Percentiles rank a stretch among this genome's conserved stretches.
These are phyloP conservation scores for Marchantia paleacea DNA, from an alignment of 225 moss, liverwort and hornwort genomes.

Conservation along the genomic window DNA sequence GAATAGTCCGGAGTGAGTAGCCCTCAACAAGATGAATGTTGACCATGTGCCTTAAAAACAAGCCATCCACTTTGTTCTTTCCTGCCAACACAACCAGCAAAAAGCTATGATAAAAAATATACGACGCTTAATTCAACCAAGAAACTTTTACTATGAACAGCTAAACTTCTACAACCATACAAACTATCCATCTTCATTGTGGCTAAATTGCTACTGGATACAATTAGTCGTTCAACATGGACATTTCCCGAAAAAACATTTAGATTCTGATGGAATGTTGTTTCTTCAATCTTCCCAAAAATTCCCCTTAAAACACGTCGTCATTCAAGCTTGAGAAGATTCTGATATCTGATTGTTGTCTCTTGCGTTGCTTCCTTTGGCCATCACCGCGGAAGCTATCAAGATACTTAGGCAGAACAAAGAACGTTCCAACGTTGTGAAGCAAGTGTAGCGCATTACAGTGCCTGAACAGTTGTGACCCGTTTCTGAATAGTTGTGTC, in stretches of 20 bases:
- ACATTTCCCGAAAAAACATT: neutral
- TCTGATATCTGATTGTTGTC: neutral
- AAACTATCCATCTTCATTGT: neutral
- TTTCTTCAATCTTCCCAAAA: neutral
- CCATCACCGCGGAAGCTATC: neutral
- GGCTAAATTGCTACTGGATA: neutral
- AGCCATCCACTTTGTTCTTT: neutral
- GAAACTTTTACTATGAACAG: too few relatives aligned
- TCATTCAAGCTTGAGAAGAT: too few relatives aligned
- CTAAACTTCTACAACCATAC: too few relatives aligned
- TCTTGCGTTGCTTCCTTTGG: neutral
- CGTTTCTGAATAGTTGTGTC: neutral
- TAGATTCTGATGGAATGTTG: neutral
- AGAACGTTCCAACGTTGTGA: neutral
- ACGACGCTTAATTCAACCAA: too few relatives aligned
- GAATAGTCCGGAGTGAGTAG: neutral
- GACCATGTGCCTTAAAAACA: neutral
- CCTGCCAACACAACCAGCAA: neutral
- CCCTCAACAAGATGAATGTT: neutral
- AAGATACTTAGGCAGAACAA: neutral
- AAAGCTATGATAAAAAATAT: neutral
- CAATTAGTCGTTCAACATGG: neutral
- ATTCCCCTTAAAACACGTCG: neutral
- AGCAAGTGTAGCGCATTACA: neutral
- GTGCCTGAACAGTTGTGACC: constrained; percentile 5